A percentile compares a stretch with the other conserved stretches of the same genome.
These are phyloP conservation scores for Leucosporidium scottii DNA, from an alignment of 768 basidiomycete species.

Conservation along the genomic window DNA sequence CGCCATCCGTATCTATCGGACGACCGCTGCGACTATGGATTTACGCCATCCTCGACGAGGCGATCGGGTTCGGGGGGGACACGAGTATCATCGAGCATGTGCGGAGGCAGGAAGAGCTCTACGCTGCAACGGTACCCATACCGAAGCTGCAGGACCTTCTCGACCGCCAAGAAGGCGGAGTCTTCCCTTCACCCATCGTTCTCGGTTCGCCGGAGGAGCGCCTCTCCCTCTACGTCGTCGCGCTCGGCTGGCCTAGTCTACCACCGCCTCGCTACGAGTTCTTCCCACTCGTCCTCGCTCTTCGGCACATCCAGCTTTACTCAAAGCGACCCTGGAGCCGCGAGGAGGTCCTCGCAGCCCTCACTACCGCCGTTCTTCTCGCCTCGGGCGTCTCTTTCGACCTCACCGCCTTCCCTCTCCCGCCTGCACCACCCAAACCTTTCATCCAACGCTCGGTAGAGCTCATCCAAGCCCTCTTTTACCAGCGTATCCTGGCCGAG, in stretches of 20 bases:
- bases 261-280: not conserved
- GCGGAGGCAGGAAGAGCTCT: slow-evolving; percentile 6
- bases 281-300: slow-evolving; percentile 14
- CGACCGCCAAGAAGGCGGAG: not conserved
- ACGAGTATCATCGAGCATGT: slow-evolving; percentile 12
- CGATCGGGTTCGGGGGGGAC: not conserved
- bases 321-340: slow-evolving; percentile 2
- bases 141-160: not conserved
- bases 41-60: slow-evolving; percentile 19
- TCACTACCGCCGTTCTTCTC: slow-evolving; percentile 11
- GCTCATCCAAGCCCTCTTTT: slow-evolving; percentile 11
- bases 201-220: not conserved
- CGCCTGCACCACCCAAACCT: not conserved
- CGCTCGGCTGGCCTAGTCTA: not conserved
- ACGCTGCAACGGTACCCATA: slow-evolving; percentile 6
- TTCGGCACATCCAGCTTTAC: slow-evolving; percentile 4
- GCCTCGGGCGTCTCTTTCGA: not conserved
- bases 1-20: slow-evolving; percentile 10
- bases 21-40: slow-evolving; percentile 12
- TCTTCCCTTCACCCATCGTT: not conserved
- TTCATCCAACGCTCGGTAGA: slow-evolving; percentile 9
- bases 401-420: not conserved
- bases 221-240: not conserved
- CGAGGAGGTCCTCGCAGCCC: slow-evolving; percentile 3
- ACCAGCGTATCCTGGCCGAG: slow-evolving; percentile 7